These are phyloP conservation scores for Caloboletus firmus DNA, from an alignment of 1,284 basidiomycete species.

Conservation along the genomic window DNA sequence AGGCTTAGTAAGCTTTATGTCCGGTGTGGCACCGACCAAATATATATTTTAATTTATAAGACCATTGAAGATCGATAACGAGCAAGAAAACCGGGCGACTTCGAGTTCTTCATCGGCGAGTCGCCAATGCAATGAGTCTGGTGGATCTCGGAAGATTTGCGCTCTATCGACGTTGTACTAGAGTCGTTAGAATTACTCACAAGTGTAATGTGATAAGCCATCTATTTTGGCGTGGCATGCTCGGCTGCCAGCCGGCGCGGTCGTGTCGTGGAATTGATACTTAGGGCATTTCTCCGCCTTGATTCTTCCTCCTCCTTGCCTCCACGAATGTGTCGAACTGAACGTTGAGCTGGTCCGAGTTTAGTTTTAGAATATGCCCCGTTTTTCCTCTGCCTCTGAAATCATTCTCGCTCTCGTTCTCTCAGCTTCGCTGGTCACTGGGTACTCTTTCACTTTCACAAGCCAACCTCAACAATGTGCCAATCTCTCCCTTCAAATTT, in stretches of 20 bases:
- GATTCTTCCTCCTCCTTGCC: neutral
- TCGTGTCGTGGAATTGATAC: neutral
- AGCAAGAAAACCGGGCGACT: neutral
- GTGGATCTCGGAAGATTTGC: slow-evolving; percentile 14
- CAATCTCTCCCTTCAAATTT: slow-evolving; percentile 56
- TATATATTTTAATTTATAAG: too few species aligned
- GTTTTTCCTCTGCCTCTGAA: neutral
- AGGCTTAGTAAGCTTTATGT: neutral
- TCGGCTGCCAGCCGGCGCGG: slow-evolving; percentile 2
- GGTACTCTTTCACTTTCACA: slow-evolving; percentile 58
- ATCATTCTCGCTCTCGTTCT: slow-evolving; percentile 16
- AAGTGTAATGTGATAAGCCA: neutral
- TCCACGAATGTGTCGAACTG: slow-evolving; percentile 14
- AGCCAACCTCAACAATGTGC: slow-evolving; percentile 61
- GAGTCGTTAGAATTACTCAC: neutral
- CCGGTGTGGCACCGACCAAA: too few species aligned
- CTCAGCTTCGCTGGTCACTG: slow-evolving; percentile 29
- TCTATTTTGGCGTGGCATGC: neutral
- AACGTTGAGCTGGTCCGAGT: neutral
- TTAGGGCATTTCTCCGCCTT: neutral
- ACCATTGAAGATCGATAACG: neutral
- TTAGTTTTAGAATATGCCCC: slow-evolving; percentile 16
- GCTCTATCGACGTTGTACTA: neutral
- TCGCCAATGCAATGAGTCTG: neutral
- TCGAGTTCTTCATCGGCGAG: neutral